These are phyloP conservation scores for Diatrype stigma DNA, from an alignment of 2,329 filamentous ascomycete species.

Conservation along the genomic window DNA sequence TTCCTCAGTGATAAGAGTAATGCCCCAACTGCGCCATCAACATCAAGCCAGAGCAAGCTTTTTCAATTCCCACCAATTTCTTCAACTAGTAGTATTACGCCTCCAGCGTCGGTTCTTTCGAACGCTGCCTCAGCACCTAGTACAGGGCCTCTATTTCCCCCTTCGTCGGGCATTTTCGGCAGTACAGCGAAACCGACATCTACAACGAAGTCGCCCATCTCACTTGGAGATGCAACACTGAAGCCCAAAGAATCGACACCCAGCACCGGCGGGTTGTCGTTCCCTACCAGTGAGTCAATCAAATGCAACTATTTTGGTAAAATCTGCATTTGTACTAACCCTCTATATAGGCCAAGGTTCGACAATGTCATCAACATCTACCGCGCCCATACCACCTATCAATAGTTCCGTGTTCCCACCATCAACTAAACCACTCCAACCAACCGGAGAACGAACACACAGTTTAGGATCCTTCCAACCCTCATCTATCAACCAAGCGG, in stretches of 20 bases:
- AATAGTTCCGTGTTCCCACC: neutral
- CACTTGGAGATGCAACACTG: neutral
- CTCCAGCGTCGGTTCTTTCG: neutral
- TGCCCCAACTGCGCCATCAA: neutral
- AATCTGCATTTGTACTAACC: neutral
- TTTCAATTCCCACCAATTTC: neutral
- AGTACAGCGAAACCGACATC: neutral
- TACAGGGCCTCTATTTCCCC: neutral
- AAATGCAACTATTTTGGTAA: neutral
- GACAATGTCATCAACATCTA: neutral
- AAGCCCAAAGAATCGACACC: neutral
- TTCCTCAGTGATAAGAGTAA: neutral
- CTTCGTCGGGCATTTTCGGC: neutral
- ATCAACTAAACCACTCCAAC: neutral
- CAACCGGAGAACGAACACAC: neutral
- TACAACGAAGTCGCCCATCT: neutral
- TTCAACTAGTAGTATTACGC: neutral
- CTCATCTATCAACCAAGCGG: conserved; percentile 4
- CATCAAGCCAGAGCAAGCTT: neutral
- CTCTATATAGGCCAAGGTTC: neutral
- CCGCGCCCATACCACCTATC: neutral
- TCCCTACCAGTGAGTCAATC: neutral
- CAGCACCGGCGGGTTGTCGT: neutral
- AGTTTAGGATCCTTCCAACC: conserved; percentile 3
- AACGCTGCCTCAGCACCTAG: neutral